Evolutionary conservation across 2,329 filamentous ascomycete genomes (phyloP), one percentile per base, ranked within the genome.

Genomic region (Monosporascus sp.): DNA sequence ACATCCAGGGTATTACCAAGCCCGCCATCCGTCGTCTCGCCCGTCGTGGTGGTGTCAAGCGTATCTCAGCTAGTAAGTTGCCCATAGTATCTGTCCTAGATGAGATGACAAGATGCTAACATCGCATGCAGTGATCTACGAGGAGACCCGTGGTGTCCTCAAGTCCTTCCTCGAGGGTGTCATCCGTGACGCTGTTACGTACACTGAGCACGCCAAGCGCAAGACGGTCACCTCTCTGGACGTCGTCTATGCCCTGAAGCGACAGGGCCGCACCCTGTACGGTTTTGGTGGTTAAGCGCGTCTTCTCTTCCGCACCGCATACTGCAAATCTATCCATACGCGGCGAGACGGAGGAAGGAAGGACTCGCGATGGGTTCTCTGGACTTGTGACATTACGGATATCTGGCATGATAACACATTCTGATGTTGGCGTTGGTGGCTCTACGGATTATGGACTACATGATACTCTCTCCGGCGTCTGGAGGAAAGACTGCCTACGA

Each of bases 1-100:
- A 96, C 89, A 97, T 97, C 73, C 92, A 97, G 82, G 92, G 92
- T 80, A 97, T 97, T 74, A 97, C 92, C 72, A 97, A 97, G 89
- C 92, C 92, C 69, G 92, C 92, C 70, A 97, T 97, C 78, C 88
- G 92, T 71, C 92, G 92, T 95, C 91, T 97, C 74, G 92, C 92
- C 63, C 92, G 92, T 80, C 91, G 92, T 94, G 92, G 92, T 77
- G 92, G 92, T 92, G 92, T 97, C 84, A 97, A 97, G 90, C 92
- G 92, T 96, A 97, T 97, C 71, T 96, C 91, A 70, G 92, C 92
- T 74, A 95, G 86, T 89, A 84, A 74, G 82, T 79, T 54, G 14
- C 41, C 18, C 39, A 31, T n/a, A 41, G 44, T 58, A 67, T 57
- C 67, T 52, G 36, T 5, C 0, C 2, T 36, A 44, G 24, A 37